These are phyloP conservation scores for Fremontodendron californicum DNA, from an alignment of 345 rosid genomes.

Conservation along the genomic window DNA sequence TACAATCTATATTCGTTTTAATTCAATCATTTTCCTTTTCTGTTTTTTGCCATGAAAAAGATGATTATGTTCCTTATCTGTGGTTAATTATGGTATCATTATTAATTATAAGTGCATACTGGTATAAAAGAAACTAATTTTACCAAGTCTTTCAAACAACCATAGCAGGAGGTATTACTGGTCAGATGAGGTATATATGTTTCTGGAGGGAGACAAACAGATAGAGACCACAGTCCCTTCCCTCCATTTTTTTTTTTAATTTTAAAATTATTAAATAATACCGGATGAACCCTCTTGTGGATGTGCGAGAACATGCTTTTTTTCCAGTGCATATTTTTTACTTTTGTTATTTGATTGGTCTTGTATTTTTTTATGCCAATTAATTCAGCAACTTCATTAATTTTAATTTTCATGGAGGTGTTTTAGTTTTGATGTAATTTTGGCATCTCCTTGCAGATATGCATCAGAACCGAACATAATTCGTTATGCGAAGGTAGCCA, in stretches of 20 bases:
- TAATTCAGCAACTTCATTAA: neutral
- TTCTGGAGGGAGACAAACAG: neutral
- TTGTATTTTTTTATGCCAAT: neutral
- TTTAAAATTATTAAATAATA: neutral
- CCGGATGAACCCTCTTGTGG: neutral
- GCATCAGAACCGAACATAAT: slow-evolving; percentile 30
- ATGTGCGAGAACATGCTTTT: neutral
- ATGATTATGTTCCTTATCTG: neutral
- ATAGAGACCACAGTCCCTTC: neutral
- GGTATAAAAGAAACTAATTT: neutral
- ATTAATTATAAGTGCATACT: neutral
- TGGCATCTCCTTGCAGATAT: slow-evolving; percentile 38
- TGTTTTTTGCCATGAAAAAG: neutral
- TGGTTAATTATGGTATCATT: neutral
- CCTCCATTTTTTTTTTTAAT: neutral
- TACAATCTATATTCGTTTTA: neutral
- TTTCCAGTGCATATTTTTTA: neutral
- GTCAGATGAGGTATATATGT: neutral
- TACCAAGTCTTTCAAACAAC: neutral
- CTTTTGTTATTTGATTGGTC: neutral
- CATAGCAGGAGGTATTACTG: neutral
- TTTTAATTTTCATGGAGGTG: slow-evolving; percentile 2
- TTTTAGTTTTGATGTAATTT: neutral
- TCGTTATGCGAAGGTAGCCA: slow-evolving; percentile 66
- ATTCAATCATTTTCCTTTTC: neutral